A percentile compares a stretch with the other conserved stretches of the same genome.
Evolutionary conservation across 2,329 filamentous ascomycete species (phyloP).

Genomic region (Colletotrichum cereale): DNA sequence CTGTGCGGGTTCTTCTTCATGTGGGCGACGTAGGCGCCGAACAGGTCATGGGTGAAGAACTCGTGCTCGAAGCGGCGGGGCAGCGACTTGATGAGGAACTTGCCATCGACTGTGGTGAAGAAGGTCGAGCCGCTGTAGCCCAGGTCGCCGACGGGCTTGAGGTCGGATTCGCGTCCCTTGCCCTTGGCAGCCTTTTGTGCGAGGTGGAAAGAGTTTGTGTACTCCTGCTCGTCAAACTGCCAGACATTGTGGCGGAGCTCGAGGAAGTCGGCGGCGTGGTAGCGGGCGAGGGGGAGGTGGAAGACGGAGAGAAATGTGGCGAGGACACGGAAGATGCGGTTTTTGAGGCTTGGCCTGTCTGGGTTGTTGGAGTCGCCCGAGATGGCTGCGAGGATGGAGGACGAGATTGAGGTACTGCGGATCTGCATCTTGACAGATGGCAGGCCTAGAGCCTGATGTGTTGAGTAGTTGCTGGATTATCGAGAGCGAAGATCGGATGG

Average conservation of each 20-base stretch:
- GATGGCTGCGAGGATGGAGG: conserved; percentile 67
- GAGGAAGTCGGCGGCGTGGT: conserved; percentile 48
- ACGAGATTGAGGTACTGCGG: conserved; percentile 61
- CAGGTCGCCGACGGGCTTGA: conserved; percentile 74
- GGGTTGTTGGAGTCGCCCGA: conserved; percentile 57
- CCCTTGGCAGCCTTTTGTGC: conserved; percentile 39
- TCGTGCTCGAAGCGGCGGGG: conserved; percentile 77
- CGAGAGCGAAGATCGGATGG: neutral
- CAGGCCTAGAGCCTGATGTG: neutral
- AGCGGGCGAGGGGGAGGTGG: conserved; percentile 47
- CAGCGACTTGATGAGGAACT: conserved; percentile 78
- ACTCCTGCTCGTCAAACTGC: conserved; percentile 54
- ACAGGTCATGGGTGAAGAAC: conserved; percentile 76
- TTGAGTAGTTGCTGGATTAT: neutral
- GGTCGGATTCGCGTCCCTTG: conserved; percentile 52
- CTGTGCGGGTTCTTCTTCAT: conserved; percentile 71
- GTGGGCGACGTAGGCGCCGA: conserved; percentile 74
- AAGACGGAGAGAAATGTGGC: conserved; percentile 52
- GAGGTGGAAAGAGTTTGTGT: conserved; percentile 52
- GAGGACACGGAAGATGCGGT: conserved; percentile 39
- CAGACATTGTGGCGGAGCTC: conserved; percentile 48
- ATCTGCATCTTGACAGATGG: conserved; percentile 47
- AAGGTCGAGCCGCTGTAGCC: conserved; percentile 84
- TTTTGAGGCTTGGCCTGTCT: conserved; percentile 2
- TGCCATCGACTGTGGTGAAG: conserved; percentile 74